Conservation (phyloP, 805 yeast genomes). For the Metschnikowia anglica region DNA sequence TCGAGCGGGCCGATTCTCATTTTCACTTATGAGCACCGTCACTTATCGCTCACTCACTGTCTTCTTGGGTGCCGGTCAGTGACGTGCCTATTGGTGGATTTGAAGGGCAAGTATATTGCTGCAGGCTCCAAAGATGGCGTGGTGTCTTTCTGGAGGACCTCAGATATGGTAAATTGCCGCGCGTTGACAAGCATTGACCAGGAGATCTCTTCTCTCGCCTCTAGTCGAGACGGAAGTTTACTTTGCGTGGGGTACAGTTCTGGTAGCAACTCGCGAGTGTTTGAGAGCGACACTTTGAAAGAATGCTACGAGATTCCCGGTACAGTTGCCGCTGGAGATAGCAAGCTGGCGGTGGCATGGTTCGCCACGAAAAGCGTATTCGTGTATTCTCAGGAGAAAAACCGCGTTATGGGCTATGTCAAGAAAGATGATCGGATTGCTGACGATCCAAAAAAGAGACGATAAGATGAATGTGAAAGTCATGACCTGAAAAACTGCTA, state of each 20-base stretch:
- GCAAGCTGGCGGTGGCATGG: constrained; percentile 28
- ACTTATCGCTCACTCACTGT: constrained; percentile 11
- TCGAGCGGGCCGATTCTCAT: constrained; percentile 45
- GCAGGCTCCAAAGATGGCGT: constrained; percentile 61
- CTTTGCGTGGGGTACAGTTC: constrained; percentile 47
- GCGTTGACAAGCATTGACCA: constrained; percentile 44
- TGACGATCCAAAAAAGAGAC: neutral
- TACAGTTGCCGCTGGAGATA: constrained; percentile 1
- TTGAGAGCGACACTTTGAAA: constrained; percentile 29
- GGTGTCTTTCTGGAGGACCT: constrained; percentile 49
- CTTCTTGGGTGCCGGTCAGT: constrained; percentile 51
- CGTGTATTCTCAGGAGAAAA: constrained; percentile 31
- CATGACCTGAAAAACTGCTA: too few relatives aligned
- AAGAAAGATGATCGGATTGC: constrained; percentile 1
- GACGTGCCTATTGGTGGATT: constrained; percentile 49
- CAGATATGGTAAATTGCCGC: constrained; percentile 34
- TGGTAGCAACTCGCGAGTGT: constrained; percentile 42
- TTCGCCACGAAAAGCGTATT: constrained; percentile 34
- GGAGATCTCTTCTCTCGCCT: constrained; percentile 39
- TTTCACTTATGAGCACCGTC: constrained; percentile 17
- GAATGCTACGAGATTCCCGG: constrained; percentile 30
- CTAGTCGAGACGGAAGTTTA: constrained; percentile 46
- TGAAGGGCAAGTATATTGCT: constrained; percentile 49
- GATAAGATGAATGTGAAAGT: neutral
- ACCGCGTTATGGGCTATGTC: constrained; percentile 26